phyloP scores from a whole-genome alignment of 805 yeast genomes.

The Saturnispora serradocipensis region DNA sequence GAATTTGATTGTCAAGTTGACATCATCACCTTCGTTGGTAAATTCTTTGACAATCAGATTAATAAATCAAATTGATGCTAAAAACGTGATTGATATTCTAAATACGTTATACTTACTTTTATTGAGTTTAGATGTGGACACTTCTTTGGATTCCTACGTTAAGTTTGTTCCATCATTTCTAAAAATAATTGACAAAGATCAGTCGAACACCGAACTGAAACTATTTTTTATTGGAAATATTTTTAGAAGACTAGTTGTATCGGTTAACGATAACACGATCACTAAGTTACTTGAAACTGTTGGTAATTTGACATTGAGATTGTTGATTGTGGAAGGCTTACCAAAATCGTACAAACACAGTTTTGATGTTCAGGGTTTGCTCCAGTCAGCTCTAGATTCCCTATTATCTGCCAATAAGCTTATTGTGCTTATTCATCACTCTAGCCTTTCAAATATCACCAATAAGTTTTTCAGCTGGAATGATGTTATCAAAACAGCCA shows the following conservation, averaged over 20 bases:
- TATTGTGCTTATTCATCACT: constrained; percentile 5
- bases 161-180: constrained; percentile 3
- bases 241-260: constrained; percentile 1
- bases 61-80: constrained; percentile 3
- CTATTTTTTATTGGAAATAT: constrained; percentile 4
- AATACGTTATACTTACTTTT: constrained; percentile 2
- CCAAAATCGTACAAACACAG: neutral
- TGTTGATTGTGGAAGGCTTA: neutral
- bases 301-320: neutral
- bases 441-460: constrained; percentile 7
- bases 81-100: neutral
- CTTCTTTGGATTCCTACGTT: constrained; percentile 1
- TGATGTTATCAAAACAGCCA: neutral
- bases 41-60: constrained; percentile 9
- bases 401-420: neutral
- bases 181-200: neutral
- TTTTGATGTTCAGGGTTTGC: neutral
- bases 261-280: neutral
- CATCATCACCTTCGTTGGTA: constrained; percentile 8
- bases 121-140: neutral
- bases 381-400: neutral
- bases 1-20: constrained; percentile 1
- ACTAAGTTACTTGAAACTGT: neutral
- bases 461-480: constrained; percentile 11
- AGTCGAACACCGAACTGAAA: neutral